Evolutionary conservation across 176 grass and related monocot genomes (phyloP).

Genomic region (Puccinellia tenuiflora): DNA sequence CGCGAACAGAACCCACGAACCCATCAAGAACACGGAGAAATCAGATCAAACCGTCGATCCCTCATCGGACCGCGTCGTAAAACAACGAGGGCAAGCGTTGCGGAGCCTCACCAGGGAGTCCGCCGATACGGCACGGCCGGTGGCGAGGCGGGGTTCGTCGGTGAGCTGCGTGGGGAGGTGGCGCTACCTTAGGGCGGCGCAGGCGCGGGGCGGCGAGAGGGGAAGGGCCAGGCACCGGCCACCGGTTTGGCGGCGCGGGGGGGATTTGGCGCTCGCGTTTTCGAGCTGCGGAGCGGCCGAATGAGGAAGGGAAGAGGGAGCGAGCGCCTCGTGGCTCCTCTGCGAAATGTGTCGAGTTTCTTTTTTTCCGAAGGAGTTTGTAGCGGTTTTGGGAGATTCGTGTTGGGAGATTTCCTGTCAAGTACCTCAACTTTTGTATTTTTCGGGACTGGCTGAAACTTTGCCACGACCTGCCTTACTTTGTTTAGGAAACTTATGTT

Average conservation of each 20-base stretch:
- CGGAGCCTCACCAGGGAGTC: constrained; percentile 19
- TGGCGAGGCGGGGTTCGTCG: not conserved
- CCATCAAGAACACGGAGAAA: not conserved
- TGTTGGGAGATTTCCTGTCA: not conserved
- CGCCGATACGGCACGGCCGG: not conserved
- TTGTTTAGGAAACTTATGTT: too few species aligned
- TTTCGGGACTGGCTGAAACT: not conserved
- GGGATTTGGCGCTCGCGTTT: not conserved
- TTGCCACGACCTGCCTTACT: not conserved
- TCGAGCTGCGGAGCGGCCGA: not conserved
- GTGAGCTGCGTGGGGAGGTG: not conserved
- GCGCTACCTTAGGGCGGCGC: not conserved
- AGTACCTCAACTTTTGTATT: not conserved
- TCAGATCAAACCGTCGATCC: not conserved
- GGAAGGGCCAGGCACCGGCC: not conserved
- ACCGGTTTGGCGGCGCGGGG: not conserved
- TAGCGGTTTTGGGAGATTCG: constrained; percentile 12
- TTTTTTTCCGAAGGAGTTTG: not conserved
- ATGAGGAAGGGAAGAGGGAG: not conserved
- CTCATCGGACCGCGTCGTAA: not conserved
- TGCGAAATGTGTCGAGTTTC: not conserved
- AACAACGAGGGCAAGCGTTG: not conserved
- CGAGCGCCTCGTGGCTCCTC: not conserved
- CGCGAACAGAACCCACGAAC: not conserved
- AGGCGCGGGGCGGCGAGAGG: not conserved